Evolutionary conservation across 306 rosid genomes (phyloP).

Genomic region (Quercus mongolica): DNA sequence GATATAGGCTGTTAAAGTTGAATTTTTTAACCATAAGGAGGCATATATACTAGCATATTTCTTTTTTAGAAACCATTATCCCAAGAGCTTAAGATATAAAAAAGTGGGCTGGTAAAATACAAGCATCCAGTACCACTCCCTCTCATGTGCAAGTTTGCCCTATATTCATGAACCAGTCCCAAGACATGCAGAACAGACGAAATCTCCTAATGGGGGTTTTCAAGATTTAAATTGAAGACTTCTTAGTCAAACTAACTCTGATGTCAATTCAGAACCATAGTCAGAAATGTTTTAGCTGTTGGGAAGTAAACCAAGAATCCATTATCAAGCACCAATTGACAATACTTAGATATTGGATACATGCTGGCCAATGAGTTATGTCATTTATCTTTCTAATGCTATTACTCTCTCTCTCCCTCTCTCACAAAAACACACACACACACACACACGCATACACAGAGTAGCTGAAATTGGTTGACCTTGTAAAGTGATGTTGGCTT

Average conservation of each 20-base stretch:
- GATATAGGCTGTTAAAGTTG: neutral
- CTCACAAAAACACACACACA: too few relatives aligned
- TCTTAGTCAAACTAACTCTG: neutral
- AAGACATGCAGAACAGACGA: neutral
- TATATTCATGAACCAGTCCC: neutral
- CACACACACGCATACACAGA: accelerated
- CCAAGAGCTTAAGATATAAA: neutral
- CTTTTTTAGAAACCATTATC: neutral
- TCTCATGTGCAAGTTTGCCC: neutral
- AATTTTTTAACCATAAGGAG: neutral
- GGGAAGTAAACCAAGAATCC: neutral
- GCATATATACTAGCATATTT: neutral
- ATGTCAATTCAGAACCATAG: neutral
- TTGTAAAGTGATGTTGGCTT: neutral
- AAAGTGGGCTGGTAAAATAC: neutral
- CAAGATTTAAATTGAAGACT: neutral
- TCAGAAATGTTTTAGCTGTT: neutral
- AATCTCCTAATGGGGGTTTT: neutral
- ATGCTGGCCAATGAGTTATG: neutral
- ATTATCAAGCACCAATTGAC: neutral
- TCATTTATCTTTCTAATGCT: neutral
- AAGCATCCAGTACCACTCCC: neutral
- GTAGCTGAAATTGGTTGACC: neutral
- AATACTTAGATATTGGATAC: neutral
- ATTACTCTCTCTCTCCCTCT: neutral